phyloP scores from a whole-genome alignment of 2,329 filamentous ascomycete genomes.

The Sarocladiaceae sp. region DNA sequence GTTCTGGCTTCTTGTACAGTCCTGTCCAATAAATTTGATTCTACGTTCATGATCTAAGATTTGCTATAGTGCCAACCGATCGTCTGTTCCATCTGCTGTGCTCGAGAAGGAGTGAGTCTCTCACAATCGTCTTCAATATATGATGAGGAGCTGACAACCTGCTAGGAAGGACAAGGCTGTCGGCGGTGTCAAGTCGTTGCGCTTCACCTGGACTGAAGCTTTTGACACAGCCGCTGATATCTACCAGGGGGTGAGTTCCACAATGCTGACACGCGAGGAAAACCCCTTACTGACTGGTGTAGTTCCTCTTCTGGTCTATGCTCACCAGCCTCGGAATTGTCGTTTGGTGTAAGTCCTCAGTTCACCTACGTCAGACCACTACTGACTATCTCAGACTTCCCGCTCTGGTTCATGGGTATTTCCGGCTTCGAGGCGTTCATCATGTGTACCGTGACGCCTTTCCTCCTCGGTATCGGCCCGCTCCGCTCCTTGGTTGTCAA shows the following conservation, averaged over 20 bases:
- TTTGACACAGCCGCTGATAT: slow-evolving; percentile 81
- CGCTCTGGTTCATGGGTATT: slow-evolving; percentile 98
- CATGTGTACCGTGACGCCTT: slow-evolving; percentile 75
- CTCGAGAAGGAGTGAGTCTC: slow-evolving; percentile 76
- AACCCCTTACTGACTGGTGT: too few species aligned
- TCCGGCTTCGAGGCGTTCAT: slow-evolving; percentile 91
- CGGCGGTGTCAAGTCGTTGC: slow-evolving; percentile 60
- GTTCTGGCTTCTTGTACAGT: slow-evolving; percentile 31
- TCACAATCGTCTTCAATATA: slow-evolving; percentile 16
- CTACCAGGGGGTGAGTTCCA: slow-evolving; percentile 79
- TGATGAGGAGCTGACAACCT: slow-evolving; percentile 11
- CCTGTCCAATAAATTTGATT: slow-evolving; percentile 25
- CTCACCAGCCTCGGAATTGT: slow-evolving; percentile 82
- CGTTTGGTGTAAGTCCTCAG: slow-evolving; percentile 77
- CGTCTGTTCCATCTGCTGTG: slow-evolving; percentile 40
- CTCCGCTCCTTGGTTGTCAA: slow-evolving; percentile 62
- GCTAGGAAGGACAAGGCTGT: slow-evolving; percentile 69
- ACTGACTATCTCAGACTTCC: slow-evolving; percentile 61
- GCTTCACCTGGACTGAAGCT: slow-evolving; percentile 67
- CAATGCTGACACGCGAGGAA: too few species aligned
- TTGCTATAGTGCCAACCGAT: slow-evolving; percentile 39
- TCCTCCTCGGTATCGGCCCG: slow-evolving; percentile 65
- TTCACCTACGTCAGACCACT: not conserved
- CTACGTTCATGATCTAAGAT: slow-evolving; percentile 13
- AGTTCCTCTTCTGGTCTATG: slow-evolving; percentile 95